phyloP scores from a whole-genome alignment of 441 rosid species.

The Gossypium trilobum region DNA sequence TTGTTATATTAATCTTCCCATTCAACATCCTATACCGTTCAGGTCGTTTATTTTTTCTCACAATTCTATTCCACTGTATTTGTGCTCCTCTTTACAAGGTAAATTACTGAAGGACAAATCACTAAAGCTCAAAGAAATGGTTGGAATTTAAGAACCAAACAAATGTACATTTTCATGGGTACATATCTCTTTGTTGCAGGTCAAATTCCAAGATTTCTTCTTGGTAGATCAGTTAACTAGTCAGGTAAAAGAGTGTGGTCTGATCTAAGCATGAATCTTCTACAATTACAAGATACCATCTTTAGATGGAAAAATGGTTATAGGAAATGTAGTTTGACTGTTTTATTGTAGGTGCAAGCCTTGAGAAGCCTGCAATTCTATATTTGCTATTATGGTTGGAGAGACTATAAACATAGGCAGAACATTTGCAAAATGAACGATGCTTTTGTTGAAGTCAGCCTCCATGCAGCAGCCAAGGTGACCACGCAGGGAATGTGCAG shows the following conservation, averaged over 20 bases:
- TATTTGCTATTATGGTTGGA: conserved; percentile 37
- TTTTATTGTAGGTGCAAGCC: conserved; percentile 25
- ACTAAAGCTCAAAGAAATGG: neutral
- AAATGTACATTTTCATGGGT: neutral
- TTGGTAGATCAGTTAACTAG: conserved; percentile 43
- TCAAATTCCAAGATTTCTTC: conserved; percentile 34
- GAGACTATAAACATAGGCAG: conserved; percentile 28
- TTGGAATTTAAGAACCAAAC: neutral
- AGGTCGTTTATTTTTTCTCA: conserved; percentile 24
- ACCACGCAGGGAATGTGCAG: too few relatives aligned
- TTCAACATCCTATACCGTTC: conserved; percentile 26
- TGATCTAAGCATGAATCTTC: neutral
- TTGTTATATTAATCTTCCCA: conserved; percentile 18
- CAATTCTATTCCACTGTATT: conserved; percentile 18
- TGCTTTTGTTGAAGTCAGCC: neutral
- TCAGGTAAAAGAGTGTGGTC: conserved; percentile 21
- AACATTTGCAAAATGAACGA: conserved; percentile 19
- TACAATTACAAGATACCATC: neutral
- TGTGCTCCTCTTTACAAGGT: conserved; percentile 33
- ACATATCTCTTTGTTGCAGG: conserved; percentile 14
- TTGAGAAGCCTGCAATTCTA: conserved; percentile 32
- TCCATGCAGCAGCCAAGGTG: too few relatives aligned
- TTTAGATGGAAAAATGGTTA: too few relatives aligned
- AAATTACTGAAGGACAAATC: neutral
- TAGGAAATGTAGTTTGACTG: neutral